These are phyloP conservation scores for Agrocybe chaxingu DNA, from an alignment of 768 basidiomycete genomes.

Conservation along the genomic window DNA sequence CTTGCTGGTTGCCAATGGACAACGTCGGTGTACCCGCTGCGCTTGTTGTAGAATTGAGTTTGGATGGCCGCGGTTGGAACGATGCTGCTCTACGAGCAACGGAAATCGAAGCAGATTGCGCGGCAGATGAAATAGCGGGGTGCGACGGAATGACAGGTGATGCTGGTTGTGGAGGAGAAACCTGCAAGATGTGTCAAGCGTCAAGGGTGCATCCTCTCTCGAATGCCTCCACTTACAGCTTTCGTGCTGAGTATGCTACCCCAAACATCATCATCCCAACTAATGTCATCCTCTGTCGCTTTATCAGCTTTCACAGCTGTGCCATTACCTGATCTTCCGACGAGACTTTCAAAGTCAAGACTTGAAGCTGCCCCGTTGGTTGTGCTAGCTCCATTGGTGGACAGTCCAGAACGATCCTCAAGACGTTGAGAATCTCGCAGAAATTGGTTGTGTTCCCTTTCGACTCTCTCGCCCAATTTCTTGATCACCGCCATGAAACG, in stretches of 20 bases:
- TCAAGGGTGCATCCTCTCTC: conserved; percentile 13
- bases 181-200: conserved; percentile 14
- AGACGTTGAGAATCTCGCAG: conserved; percentile 89
- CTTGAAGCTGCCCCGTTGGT: conserved; percentile 27
- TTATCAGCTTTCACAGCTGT: conserved; percentile 45
- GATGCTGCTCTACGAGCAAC: conserved; percentile 12
- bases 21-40: conserved; percentile 16
- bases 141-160: conserved; percentile 2
- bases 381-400: conserved; percentile 46
- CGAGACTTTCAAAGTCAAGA: conserved; percentile 82
- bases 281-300: conserved; percentile 29
- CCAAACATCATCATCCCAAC: conserved; percentile 87
- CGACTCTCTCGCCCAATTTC: conserved; percentile 80
- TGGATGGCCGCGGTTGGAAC: conserved; percentile 36
- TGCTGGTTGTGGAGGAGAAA: conserved; percentile 5
- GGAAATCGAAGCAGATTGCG: conserved; percentile 16
- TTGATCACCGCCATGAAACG: conserved; percentile 87
- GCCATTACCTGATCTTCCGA: conserved; percentile 50
- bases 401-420: conserved; percentile 68
- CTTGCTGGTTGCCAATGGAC: conserved; percentile 3
- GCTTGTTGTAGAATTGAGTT: conserved; percentile 34
- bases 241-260: conserved; percentile 65
- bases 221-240: conserved; percentile 16
- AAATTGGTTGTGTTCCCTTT: conserved; percentile 90
- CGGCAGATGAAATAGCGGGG: conserved; percentile 10